These are phyloP conservation scores for Tephrocybe sp. DNA, from an alignment of 768 basidiomycete genomes.

Conservation along the genomic window DNA sequence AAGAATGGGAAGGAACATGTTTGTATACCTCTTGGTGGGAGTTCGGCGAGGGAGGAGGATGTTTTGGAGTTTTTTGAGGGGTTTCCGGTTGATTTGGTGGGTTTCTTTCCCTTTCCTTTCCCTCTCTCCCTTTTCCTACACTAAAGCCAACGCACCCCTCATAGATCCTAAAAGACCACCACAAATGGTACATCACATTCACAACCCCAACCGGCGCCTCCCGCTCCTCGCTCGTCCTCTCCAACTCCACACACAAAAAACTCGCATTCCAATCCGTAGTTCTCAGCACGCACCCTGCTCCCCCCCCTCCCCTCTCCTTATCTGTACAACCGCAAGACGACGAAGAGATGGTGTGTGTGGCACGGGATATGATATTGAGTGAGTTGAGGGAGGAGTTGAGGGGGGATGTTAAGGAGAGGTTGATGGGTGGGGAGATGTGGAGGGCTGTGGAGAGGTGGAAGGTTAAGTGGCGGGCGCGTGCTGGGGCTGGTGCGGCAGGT, in stretches of 20 bases:
- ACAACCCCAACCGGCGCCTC: constrained; percentile 56
- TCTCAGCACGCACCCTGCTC: constrained; percentile 48
- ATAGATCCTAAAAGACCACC: constrained; percentile 68
- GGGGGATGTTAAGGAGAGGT: constrained; percentile 62
- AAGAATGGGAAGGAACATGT: constrained; percentile 69
- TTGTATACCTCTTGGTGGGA: constrained; percentile 44
- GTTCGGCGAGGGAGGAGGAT: constrained; percentile 56
- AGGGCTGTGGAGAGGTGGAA: constrained; percentile 53
- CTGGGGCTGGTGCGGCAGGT: constrained; percentile 14
- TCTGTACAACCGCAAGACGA: constrained; percentile 37
- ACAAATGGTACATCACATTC: constrained; percentile 84
- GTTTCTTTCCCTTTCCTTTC: constrained; percentile 24
- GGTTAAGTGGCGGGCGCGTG: constrained; percentile 29
- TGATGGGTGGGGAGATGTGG: constrained; percentile 54
- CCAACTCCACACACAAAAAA: constrained; percentile 40
- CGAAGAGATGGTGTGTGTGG: constrained; percentile 47
- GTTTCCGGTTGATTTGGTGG: constrained; percentile 72
- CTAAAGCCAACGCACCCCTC: too few species aligned
- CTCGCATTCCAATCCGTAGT: constrained; percentile 60
- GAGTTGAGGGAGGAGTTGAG: constrained; percentile 57
- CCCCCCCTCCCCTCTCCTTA: constrained; percentile 34
- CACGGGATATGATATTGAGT: constrained; percentile 51
- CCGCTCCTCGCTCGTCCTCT: constrained; percentile 65
- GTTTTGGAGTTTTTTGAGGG: constrained; percentile 65
- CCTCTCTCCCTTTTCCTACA: background rate